phyloP scores from a whole-genome alignment of 495 filamentous ascomycete species.

The Podospora comata region DNA sequence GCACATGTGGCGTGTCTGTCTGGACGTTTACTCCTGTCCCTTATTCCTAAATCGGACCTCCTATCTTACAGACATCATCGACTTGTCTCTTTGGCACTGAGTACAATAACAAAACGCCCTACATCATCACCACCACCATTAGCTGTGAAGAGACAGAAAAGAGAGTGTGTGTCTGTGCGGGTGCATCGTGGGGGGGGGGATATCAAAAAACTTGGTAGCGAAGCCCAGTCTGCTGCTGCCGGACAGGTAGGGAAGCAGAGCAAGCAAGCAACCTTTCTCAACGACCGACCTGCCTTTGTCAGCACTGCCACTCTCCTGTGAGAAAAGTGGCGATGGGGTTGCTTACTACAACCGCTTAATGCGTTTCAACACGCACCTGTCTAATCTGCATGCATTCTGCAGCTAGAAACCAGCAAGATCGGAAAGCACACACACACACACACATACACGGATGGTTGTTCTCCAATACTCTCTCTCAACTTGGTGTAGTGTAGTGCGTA shows the following conservation, averaged over 20 bases:
- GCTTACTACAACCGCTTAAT: background rate
- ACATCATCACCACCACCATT: background rate
- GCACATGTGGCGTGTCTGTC: background rate
- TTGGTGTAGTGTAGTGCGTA: background rate
- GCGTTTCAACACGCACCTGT: background rate
- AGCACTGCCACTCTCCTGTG: too few species aligned
- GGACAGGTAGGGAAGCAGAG: background rate
- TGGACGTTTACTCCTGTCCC: background rate
- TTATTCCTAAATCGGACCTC: background rate
- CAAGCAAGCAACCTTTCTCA: background rate
- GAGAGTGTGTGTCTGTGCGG: background rate
- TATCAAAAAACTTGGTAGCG: background rate
- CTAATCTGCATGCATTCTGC: background rate
- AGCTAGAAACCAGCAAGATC: conserved; percentile 8
- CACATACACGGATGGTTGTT: background rate
- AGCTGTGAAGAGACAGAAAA: background rate
- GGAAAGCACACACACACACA: background rate
- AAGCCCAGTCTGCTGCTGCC: background rate
- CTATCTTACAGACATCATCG: background rate
- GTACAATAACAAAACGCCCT: background rate
- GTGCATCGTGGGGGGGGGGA: background rate
- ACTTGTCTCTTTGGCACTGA: background rate
- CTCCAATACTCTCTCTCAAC: background rate
- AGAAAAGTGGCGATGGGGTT: background rate
- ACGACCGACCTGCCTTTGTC: background rate